phyloP scores from a whole-genome alignment of 192 early-diverging fungal genomes.

The Obelidium mucronatum region DNA sequence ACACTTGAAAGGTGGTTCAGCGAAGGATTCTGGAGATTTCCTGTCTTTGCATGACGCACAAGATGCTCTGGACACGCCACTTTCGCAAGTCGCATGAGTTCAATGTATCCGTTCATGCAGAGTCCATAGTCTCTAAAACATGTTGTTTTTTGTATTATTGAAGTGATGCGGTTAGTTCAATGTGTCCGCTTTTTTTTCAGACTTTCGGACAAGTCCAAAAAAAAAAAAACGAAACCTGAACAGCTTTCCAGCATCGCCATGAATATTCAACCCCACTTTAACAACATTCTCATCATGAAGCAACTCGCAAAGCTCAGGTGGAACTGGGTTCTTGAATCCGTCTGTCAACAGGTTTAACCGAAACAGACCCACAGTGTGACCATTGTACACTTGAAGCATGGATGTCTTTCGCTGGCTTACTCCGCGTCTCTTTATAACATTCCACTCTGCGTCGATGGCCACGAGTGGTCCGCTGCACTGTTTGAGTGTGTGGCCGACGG shows the following conservation, averaged over 20 bases:
- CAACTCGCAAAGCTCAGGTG: not conserved
- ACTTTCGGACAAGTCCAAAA: no score
- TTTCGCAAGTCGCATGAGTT: constrained; percentile 5
- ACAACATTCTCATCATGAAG: not conserved
- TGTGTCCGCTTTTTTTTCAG: no score
- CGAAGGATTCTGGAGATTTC: not conserved
- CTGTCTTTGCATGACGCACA: not conserved
- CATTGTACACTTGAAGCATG: constrained; percentile 10
- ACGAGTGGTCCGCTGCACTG: constrained; percentile 11
- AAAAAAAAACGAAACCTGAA: not conserved
- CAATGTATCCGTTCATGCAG: not conserved
- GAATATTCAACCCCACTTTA: constrained; percentile 19
- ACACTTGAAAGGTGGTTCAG: not conserved
- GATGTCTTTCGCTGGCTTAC: not conserved
- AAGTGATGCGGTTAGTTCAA: no score
- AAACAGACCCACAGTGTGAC: constrained; percentile 1
- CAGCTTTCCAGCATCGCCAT: constrained; percentile 2
- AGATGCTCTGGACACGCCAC: not conserved
- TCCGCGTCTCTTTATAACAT: not conserved
- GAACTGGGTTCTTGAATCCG: not conserved
- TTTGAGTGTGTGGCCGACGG: no score
- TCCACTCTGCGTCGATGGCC: constrained; percentile 5
- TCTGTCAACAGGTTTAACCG: not conserved
- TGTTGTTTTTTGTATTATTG: no score
- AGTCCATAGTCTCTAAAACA: constrained; percentile 22